Base-by-base conservation (phyloP, 2,329 filamentous ascomycete species). In the Keithomyces neogunnii region DNA sequence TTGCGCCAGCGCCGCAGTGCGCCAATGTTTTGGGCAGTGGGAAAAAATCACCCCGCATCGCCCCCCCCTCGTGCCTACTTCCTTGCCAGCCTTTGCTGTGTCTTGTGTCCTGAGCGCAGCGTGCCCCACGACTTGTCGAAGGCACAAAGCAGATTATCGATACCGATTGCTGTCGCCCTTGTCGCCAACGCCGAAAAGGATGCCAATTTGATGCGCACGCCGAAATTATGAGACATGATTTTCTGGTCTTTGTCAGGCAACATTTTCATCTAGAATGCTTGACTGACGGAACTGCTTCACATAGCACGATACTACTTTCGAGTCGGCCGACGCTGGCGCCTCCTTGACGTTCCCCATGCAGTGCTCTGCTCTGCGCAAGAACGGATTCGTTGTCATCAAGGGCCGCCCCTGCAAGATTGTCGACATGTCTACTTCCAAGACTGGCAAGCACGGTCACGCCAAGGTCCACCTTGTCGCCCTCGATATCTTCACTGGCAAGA, bases 371-470 rank as follows among this genome's bases (percentile, higher is more conserved):
- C 84, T 99, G 82, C 88, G 93, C 73, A 97, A 99, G 91, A 95
- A 95, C 86, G 92, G 93, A 63, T 86, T 88, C 82, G 93, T 99
- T 74, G 86, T 92, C 73, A 97, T 99, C 80, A 99, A 99, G 86
- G 78, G 81, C 77, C 93, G 93, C 67, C 95, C 93, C 67, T 99
- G 93, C 91, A 99, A 97, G 88, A 99, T 99, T 68, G 89, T 97
- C 75, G 93, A 99, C 71, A 99, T 99, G 95, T 96, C 90, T 64
- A 99, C 93, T 80, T 99, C 93, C 75, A 99, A 99, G 91, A 99
- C 93, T 64, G 93, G 93, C 78, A 99, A 99, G 89, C 93, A 99
- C 88, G 93, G 93, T 75, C 95, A 99, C 88, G 93, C 93, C 78
- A 99, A 99, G 86, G 93, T 99, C 73, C 92, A 99, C 79, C 80